Conservation (phyloP, 768 basidiomycete species). For the Cystobasidium ongulense region DNA sequence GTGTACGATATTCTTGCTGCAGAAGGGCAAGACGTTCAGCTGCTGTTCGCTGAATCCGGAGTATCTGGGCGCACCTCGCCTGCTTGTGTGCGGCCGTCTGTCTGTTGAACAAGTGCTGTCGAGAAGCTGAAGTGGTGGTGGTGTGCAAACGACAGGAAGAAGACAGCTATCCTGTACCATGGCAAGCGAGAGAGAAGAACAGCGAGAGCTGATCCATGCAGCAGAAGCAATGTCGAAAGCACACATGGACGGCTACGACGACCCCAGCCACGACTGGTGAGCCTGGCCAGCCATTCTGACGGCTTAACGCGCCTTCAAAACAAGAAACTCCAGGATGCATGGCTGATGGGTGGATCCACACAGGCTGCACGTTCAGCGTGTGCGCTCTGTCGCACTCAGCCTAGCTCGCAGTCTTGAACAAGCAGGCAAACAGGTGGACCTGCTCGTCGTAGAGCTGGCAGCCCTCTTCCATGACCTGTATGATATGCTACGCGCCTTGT, state of each 20-base stretch:
- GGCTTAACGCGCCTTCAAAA: not conserved
- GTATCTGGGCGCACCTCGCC: too few relatives aligned
- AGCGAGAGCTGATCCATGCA: not conserved
- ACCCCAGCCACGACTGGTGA: slow-evolving; percentile 20
- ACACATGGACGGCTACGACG: slow-evolving; percentile 16
- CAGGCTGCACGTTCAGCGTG: slow-evolving; percentile 17
- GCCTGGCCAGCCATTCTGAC: not conserved
- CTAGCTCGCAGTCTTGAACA: not conserved
- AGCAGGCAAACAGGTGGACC: slow-evolving; percentile 14
- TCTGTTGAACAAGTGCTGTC: too few relatives aligned
- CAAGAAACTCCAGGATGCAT: not conserved
- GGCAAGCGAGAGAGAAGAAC: not conserved
- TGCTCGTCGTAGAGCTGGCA: slow-evolving; percentile 36
- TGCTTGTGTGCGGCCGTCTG: too few relatives aligned
- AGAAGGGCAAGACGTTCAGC: too few relatives aligned
- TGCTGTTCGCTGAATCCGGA: too few relatives aligned
- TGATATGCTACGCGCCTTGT: not conserved
- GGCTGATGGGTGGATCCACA: not conserved
- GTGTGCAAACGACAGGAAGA: not conserved
- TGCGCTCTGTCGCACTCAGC: not conserved
- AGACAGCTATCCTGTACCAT: too few relatives aligned
- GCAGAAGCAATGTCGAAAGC: slow-evolving; percentile 3
- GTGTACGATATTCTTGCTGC: not conserved
- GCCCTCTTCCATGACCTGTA: slow-evolving; percentile 39
- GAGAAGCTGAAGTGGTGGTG: not conserved